Conservation (phyloP, 2,329 filamentous ascomycete species). For the Fusarium armeniacum region DNA sequence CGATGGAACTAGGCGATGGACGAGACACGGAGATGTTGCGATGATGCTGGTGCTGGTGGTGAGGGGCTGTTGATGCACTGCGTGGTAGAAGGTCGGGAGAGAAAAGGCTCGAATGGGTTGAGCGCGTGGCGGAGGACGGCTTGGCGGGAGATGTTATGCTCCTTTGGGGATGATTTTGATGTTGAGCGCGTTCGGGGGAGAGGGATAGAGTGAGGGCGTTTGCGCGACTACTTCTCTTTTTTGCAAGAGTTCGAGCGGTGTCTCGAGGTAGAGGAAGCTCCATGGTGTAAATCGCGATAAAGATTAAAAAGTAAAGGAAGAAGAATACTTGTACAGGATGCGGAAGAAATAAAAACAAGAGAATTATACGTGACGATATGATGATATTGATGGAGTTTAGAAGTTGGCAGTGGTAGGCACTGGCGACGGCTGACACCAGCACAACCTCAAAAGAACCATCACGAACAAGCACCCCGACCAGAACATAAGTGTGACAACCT, state of each 20-base stretch:
- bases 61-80: conserved; percentile 10
- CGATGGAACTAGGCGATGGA: conserved; percentile 18
- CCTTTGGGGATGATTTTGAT: conserved; percentile 5
- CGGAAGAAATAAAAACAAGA: background rate
- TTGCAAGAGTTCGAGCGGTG: conserved; percentile 24
- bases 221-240: conserved; percentile 34
- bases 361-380: background rate
- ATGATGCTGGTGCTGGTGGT: background rate
- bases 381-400: background rate
- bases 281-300: conserved; percentile 4
- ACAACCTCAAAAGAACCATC: conserved; percentile 2
- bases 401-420: conserved; percentile 23
- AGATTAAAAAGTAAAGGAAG: background rate
- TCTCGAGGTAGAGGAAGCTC: conserved; percentile 30
- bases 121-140: conserved; percentile 8
- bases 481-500: conserved; percentile 30
- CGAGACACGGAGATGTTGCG: conserved; percentile 19
- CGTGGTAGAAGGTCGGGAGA: conserved; percentile 26
- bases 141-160: conserved; percentile 29
- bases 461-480: background rate
- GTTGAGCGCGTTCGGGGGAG: conserved; percentile 24
- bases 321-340: background rate
- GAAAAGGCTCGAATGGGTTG: conserved; percentile 17
- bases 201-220: conserved; percentile 32
- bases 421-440: conserved; percentile 13